phyloP scores from a whole-genome alignment of 768 basidiomycete species.

The Hemileccinum impolitum region DNA sequence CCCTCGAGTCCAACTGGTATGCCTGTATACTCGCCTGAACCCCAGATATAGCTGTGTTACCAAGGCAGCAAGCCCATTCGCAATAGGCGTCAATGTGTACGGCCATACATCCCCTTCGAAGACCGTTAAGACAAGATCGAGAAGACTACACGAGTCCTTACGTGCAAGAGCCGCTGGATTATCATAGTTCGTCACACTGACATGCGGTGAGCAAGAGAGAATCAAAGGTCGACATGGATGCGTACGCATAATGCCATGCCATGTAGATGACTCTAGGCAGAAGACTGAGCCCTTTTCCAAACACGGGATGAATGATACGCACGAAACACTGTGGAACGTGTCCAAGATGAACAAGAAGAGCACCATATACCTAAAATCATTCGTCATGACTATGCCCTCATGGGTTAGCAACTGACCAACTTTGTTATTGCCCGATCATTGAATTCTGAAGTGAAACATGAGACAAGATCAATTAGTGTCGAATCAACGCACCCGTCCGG shows the following conservation, averaged over 20 bases:
- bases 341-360: constrained; percentile 18
- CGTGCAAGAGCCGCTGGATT: constrained; percentile 15
- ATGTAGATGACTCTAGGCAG: constrained; percentile 14
- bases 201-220: neutral
- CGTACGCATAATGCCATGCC: constrained; percentile 21
- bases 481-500: constrained; percentile 15
- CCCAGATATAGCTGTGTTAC: too few relatives aligned
- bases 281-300: neutral
- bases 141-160: neutral
- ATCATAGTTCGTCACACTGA: constrained; percentile 12
- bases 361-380: constrained; percentile 11
- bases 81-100: constrained; percentile 17
- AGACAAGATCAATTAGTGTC: too few relatives aligned
- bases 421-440: constrained; percentile 11
- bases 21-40: too few relatives aligned
- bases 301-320: neutral
- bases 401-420: neutral
- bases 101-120: constrained; percentile 42
- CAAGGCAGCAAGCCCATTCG: too few relatives aligned
- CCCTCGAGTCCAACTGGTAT: too few relatives aligned
- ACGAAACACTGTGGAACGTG: constrained; percentile 17
- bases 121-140: neutral
- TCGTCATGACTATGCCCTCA: neutral
- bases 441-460: constrained; percentile 4
- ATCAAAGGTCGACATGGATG: neutral